Evolutionary conservation across 1,139 yeast genomes (phyloP).

Genomic region (Neolecta irregularis): DNA sequence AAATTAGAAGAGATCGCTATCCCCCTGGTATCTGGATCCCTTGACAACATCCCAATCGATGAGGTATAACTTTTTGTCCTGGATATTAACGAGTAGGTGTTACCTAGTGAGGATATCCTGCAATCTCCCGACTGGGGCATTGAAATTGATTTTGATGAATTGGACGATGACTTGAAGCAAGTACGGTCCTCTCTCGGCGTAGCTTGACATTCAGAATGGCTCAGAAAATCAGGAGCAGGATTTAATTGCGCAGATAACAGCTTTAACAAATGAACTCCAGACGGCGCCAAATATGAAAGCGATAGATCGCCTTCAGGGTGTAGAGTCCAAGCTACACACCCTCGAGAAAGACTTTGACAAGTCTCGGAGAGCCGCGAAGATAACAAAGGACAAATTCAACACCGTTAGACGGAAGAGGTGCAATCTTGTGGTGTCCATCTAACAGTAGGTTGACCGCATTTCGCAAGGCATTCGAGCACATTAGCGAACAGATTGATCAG

Average conservation of each 20-base stretch:
- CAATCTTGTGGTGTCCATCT: not conserved
- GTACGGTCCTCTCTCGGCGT: no score
- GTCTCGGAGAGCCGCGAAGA: constrained; percentile 48
- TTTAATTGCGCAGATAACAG: constrained; percentile 34
- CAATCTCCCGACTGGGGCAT: constrained; percentile 30
- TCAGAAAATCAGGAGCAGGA: constrained; percentile 25
- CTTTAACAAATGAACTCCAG: constrained; percentile 43
- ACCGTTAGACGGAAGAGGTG: constrained; percentile 42
- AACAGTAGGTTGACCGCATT: constrained; percentile 25
- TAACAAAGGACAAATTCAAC: constrained; percentile 41
- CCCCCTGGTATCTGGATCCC: constrained; percentile 48
- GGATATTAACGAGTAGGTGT: constrained; percentile 13
- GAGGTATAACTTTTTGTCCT: constrained; percentile 16
- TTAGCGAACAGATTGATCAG: constrained; percentile 53
- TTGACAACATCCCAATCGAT: constrained; percentile 34
- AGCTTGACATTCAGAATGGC: no score
- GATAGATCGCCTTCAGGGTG: constrained; percentile 55
- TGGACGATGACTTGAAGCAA: constrained; percentile 32
- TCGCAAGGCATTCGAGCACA: constrained; percentile 60
- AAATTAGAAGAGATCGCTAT: constrained; percentile 54
- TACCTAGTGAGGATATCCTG: constrained; percentile 6
- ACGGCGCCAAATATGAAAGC: constrained; percentile 75
- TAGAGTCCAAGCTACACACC: constrained; percentile 42
- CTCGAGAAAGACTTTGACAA: constrained; percentile 51
- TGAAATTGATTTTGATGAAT: constrained; percentile 40